Evolutionary conservation across 2,329 filamentous ascomycete genomes (phyloP), one percentile per base, ranked within the genome.

Genomic region (Coccinonectria pachysandricola): DNA sequence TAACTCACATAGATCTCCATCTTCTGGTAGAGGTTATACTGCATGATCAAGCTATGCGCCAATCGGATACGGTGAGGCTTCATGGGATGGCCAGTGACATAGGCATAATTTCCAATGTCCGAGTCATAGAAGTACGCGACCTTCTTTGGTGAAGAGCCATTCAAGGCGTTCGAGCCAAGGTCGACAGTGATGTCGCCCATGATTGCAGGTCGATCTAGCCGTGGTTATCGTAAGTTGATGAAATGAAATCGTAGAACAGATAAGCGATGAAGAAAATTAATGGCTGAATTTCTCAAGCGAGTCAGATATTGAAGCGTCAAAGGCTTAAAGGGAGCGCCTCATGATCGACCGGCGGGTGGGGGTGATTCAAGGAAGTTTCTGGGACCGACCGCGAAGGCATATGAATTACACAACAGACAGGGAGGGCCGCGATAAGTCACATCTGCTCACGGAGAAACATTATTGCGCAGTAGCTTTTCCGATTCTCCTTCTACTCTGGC

Each of bases 51-150:
- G 48, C 92, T 91, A 56, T 98, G 94, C 25, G 91, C 92, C 41
- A 98, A 63, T 12, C 87, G 85, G 46, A 98, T 79, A 12, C 91
- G 80, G 71, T 94, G 94, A 37, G 91, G 91, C 59, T 98, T 98
- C 91, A 98, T 98, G 21, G 91, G 91, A 64, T 98, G 91, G 12
- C 85, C 86, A 36, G 85, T 86, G 31, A 93, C 85, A 51, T 96
- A 96, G 53, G 88, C 87, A 64, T 95, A 96, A 58, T 96, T 96
- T 40, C 88, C 88, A 51, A 96, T 91, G 60, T 96, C 88, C 3
- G 84, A 92, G 53, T 96, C 88, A 68, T 96, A 96, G 58, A 96
- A 96, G 62, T 96, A 96, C 30, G 88, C 88, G 32, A 96, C 84
- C 52, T 88, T 85, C 61, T 91, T 93, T 27, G 64, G 59, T 14